Evolutionary conservation across 2,329 filamentous ascomycete genomes (phyloP).

Genomic region (Beauveria asiatica): DNA sequence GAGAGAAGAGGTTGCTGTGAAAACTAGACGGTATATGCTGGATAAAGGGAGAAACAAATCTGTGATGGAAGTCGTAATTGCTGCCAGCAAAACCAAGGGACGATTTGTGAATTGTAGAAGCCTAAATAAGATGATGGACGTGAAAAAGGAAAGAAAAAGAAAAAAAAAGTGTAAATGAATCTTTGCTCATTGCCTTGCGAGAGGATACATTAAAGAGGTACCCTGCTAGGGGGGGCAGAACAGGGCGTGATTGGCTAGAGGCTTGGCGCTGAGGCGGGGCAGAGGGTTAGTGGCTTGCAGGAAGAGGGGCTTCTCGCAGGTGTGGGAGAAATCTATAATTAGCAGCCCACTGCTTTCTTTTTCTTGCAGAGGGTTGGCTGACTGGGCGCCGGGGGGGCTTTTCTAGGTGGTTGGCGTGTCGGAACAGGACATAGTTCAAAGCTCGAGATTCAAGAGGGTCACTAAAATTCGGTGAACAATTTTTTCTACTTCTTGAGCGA

Average conservation of each 20-base stretch:
- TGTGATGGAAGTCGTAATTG: background rate
- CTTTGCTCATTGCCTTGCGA: background rate
- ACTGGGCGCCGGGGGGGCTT: background rate
- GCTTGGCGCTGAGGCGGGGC: constrained; percentile 3
- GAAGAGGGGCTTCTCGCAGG: background rate
- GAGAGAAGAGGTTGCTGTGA: background rate
- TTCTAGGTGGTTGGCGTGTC: background rate
- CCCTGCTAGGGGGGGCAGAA: background rate
- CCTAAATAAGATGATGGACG: too few species aligned
- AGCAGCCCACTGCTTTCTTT: background rate
- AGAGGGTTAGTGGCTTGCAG: constrained; percentile 1
- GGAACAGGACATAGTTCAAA: background rate
- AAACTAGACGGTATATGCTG: background rate
- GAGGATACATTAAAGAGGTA: background rate
- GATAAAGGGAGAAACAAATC: background rate
- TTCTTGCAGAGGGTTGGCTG: background rate
- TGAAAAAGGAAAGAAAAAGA: background rate
- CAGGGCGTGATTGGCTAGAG: background rate
- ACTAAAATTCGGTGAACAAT: too few species aligned
- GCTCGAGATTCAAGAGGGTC: too few species aligned
- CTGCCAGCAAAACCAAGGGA: background rate
- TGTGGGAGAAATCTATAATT: constrained; percentile 2
- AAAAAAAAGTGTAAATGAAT: background rate
- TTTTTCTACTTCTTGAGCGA: background rate
- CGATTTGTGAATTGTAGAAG: too few species aligned